Conservation (phyloP, 441 rosid species). For the Lepidium campestre region DNA sequence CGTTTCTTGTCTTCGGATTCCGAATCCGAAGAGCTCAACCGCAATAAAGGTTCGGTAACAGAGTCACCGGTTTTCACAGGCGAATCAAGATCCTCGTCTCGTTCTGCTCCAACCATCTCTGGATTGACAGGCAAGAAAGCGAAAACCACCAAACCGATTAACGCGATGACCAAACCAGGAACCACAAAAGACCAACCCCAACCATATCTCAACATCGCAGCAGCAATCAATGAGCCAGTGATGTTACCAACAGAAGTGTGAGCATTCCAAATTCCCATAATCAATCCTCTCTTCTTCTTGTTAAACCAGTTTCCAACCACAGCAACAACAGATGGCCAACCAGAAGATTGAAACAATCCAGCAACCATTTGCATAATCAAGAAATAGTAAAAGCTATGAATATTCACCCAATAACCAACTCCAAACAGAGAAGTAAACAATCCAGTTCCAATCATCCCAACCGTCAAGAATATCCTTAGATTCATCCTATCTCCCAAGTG, state of each 20-base stretch:
- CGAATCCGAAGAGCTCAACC: slow-evolving; percentile 29
- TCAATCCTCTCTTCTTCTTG: slow-evolving; percentile 82
- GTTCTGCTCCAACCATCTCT: slow-evolving; percentile 58
- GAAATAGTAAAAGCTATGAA: slow-evolving; percentile 68
- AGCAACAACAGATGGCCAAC: slow-evolving; percentile 98
- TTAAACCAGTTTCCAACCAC: slow-evolving; percentile 93
- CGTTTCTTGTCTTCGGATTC: slow-evolving; percentile 35
- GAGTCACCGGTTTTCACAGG: slow-evolving; percentile 44
- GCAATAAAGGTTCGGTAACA: slow-evolving; percentile 40
- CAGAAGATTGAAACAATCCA: slow-evolving; percentile 87
- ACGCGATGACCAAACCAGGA: slow-evolving; percentile 58
- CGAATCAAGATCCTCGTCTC: slow-evolving; percentile 40
- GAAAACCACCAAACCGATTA: slow-evolving; percentile 55
- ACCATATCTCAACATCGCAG: slow-evolving; percentile 70
- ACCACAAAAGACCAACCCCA: slow-evolving; percentile 99
- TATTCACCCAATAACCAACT: slow-evolving; percentile 66
- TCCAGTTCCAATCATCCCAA: slow-evolving; percentile 90
- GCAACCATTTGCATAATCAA: slow-evolving; percentile 69
- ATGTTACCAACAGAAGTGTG: slow-evolving; percentile 98
- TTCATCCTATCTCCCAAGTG: slow-evolving; percentile 85
- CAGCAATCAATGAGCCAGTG: slow-evolving; percentile 74
- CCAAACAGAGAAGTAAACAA: slow-evolving; percentile 80
- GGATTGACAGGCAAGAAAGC: slow-evolving; percentile 71
- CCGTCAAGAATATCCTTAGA: slow-evolving; percentile 61
- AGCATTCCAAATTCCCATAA: slow-evolving; percentile 98